Conservation (phyloP, 2,329 filamentous ascomycete species). For the Colletotrichum tofieldiae region DNA sequence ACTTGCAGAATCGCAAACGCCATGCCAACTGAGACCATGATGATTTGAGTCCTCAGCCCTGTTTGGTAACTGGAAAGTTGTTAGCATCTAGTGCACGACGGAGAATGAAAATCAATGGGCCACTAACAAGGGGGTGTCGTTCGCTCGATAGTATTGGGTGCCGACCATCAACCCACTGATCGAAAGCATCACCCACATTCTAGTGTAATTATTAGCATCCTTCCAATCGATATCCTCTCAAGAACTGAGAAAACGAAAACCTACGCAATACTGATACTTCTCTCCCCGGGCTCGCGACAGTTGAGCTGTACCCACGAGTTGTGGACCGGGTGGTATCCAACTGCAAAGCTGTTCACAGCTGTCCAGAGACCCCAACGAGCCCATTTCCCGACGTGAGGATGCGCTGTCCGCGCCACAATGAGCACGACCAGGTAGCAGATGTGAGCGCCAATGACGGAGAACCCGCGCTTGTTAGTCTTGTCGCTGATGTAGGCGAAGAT, state of each 20-base stretch:
- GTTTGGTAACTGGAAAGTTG: conserved; percentile 55
- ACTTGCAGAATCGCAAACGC: conserved; percentile 58
- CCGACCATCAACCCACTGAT: conserved; percentile 66
- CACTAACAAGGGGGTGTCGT: conserved; percentile 58
- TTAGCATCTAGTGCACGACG: background rate
- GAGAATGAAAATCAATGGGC: no score
- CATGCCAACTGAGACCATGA: conserved; percentile 60
- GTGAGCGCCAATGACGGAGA: conserved; percentile 61
- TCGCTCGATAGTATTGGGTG: conserved; percentile 63
- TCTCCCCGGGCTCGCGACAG: conserved; percentile 60
- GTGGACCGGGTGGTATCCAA: conserved; percentile 68
- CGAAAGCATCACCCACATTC: conserved; percentile 65
- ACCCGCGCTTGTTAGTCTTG: conserved; percentile 59
- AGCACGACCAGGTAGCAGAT: conserved; percentile 61
- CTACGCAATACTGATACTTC: conserved; percentile 65
- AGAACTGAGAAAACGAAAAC: conserved; percentile 33
- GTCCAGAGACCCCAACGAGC: conserved; percentile 67
- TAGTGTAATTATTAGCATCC: conserved; percentile 13
- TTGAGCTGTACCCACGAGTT: conserved; percentile 70
- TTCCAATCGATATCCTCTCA: background rate
- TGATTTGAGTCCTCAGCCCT: conserved; percentile 62
- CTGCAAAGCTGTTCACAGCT: conserved; percentile 64
- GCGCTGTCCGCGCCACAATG: conserved; percentile 56
- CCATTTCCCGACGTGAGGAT: conserved; percentile 63
- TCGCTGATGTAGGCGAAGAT: conserved; percentile 65